Evolutionary conservation across 2,329 filamentous ascomycete species (phyloP).

Genomic region (Neonectria ditissima): DNA sequence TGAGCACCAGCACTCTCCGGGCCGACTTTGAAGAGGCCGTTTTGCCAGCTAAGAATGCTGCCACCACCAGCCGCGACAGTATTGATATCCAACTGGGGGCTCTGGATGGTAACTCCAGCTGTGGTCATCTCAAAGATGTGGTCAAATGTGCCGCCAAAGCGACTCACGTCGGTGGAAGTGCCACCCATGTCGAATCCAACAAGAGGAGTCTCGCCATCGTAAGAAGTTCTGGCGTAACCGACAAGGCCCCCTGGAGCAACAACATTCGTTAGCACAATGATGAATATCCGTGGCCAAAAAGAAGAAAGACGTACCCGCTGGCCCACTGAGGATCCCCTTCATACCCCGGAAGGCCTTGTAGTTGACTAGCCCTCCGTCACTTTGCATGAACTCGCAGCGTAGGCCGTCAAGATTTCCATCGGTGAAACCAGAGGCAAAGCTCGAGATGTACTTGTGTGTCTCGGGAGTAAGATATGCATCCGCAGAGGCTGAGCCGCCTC

Average conservation of each 20-base stretch:
- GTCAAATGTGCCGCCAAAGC: constrained; percentile 76
- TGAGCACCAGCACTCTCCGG: constrained; percentile 78
- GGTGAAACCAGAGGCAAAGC: constrained; percentile 38
- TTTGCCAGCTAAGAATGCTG: constrained; percentile 72
- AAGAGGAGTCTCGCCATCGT: constrained; percentile 35
- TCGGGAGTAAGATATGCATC: constrained; percentile 58
- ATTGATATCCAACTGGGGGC: constrained; percentile 79
- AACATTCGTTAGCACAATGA: not conserved
- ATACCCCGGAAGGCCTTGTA: constrained; percentile 41
- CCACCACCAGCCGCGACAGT: constrained; percentile 69
- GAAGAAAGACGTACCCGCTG: constrained; percentile 34
- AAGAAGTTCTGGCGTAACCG: constrained; percentile 30
- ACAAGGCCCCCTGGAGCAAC: constrained; percentile 20
- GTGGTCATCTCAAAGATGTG: constrained; percentile 81
- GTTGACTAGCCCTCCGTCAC: constrained; percentile 41
- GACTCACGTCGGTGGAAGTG: constrained; percentile 78
- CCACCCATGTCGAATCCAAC: constrained; percentile 58
- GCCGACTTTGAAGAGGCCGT: constrained; percentile 77
- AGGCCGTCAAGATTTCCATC: constrained; percentile 30
- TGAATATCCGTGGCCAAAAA: fast-evolving
- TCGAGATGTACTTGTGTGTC: constrained; percentile 51
- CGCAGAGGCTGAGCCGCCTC: constrained; percentile 54
- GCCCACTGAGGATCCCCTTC: constrained; percentile 38
- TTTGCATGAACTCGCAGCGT: constrained; percentile 30
- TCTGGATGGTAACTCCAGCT: constrained; percentile 76